Evolutionary conservation across 140 eudicot species (phyloP).

Genomic region (Flaveria floridana): DNA sequence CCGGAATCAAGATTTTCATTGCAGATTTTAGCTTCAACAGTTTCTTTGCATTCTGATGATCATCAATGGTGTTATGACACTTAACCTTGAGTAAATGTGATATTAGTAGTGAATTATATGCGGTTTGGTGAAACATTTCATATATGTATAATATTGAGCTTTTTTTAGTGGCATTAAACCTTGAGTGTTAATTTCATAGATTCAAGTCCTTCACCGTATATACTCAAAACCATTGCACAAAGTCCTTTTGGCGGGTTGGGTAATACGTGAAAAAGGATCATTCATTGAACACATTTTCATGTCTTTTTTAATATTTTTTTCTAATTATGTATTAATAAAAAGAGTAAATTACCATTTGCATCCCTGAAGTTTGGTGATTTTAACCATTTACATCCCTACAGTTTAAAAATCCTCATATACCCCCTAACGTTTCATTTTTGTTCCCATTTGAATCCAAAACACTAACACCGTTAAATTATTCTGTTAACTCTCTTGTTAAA

Average conservation of each 20-base stretch:
- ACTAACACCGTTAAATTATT: too few species aligned
- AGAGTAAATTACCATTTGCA: too few species aligned
- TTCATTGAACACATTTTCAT: too few species aligned
- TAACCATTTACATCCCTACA: too few species aligned
- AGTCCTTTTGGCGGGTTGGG: not conserved
- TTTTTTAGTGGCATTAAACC: not conserved
- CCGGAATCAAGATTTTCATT: constrained; percentile 20
- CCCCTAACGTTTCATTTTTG: too few species aligned
- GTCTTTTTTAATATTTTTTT: too few species aligned
- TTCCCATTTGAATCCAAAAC: too few species aligned
- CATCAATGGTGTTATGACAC: constrained; percentile 27
- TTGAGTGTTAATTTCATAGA: not conserved
- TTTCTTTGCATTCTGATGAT: constrained; percentile 12
- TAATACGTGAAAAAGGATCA: not conserved
- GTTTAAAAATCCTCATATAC: too few species aligned
- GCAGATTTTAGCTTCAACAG: constrained; percentile 18
- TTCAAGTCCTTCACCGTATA: not conserved
- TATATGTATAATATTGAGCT: constrained; percentile 27
- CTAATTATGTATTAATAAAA: too few species aligned
- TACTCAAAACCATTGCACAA: not conserved
- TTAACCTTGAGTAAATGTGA: constrained; percentile 30
- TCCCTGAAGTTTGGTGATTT: too few species aligned
- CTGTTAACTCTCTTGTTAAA: too few species aligned
- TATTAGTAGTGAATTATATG: constrained; percentile 18
- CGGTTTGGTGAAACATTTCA: constrained; percentile 22